These are phyloP conservation scores for Podaxis pistillaris DNA, from an alignment of 768 basidiomycete genomes.

Conservation along the genomic window DNA sequence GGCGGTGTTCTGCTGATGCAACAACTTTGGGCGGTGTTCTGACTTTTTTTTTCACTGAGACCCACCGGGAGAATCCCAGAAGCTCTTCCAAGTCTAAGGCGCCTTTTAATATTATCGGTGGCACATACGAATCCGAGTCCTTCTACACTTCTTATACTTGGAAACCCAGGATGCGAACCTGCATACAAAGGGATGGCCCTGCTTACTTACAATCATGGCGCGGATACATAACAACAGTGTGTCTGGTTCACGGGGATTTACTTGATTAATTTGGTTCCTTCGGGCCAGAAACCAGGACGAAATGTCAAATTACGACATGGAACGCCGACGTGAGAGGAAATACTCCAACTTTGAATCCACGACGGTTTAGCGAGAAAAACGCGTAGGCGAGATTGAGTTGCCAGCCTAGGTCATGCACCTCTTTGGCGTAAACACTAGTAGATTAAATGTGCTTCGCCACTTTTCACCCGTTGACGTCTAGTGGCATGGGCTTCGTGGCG, in stretches of 20 bases:
- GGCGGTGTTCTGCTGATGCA: background rate
- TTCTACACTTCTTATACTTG: background rate
- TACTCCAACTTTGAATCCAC: background rate
- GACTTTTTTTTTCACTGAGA: background rate
- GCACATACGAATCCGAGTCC: background rate
- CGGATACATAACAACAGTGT: background rate
- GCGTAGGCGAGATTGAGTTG: background rate
- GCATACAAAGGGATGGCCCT: background rate
- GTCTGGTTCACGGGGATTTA: background rate
- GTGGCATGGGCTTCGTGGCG: background rate
- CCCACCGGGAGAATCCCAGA: background rate
- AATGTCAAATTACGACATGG: constrained; percentile 5
- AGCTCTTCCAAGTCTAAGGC: background rate
- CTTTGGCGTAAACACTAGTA: background rate
- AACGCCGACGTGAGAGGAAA: constrained; percentile 8
- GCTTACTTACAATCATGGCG: background rate
- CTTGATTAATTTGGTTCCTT: background rate
- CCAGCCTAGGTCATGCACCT: background rate
- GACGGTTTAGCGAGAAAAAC: background rate
- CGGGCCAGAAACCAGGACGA: background rate
- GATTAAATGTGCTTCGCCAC: background rate
- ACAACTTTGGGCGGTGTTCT: background rate
- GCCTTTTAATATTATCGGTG: background rate
- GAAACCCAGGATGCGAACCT: background rate
- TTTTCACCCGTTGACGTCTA: background rate